Evolutionary conservation across 1,284 basidiomycete species (phyloP).

Genomic region (Tylopilus sp.): DNA sequence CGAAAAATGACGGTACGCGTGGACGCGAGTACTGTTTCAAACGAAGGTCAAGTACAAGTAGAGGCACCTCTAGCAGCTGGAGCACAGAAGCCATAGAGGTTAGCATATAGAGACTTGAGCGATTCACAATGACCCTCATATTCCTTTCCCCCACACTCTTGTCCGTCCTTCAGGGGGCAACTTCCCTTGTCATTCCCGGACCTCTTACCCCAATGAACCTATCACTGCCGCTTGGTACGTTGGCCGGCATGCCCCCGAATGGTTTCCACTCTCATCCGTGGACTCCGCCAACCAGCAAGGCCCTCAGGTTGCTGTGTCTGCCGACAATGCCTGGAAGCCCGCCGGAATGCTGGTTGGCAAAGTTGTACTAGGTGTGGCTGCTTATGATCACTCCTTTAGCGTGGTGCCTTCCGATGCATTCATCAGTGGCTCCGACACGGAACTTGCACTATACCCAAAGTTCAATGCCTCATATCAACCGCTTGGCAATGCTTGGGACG

Average conservation of each 20-base stretch:
- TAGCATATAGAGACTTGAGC: background rate
- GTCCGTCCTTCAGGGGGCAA: constrained; percentile 12
- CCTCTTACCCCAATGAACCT: background rate
- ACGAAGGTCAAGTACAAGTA: constrained; percentile 20
- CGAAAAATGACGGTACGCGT: background rate
- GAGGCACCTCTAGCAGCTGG: background rate
- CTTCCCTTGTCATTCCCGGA: background rate
- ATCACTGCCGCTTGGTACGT: constrained; percentile 45
- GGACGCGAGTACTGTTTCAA: background rate
- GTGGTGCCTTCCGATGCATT: constrained; percentile 49
- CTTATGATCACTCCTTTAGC: constrained; percentile 62
- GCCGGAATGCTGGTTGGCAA: constrained; percentile 73
- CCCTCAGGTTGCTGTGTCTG: constrained; percentile 71
- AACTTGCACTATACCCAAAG: constrained; percentile 48
- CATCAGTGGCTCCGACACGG: constrained; percentile 22
- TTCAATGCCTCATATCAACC: constrained; percentile 52
- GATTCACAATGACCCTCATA: constrained; percentile 21
- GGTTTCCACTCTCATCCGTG: constrained; percentile 54
- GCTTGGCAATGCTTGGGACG: constrained; percentile 56
- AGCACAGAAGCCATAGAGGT: too few relatives aligned
- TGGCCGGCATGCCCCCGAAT: constrained; percentile 55
- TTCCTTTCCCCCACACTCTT: constrained; percentile 15
- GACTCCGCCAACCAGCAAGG: constrained; percentile 65
- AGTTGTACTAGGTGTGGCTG: constrained; percentile 74
- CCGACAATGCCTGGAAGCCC: constrained; percentile 68